These are phyloP conservation scores for Xylariaceae sp. DNA, from an alignment of 2,329 filamentous ascomycete species.

Conservation along the genomic window DNA sequence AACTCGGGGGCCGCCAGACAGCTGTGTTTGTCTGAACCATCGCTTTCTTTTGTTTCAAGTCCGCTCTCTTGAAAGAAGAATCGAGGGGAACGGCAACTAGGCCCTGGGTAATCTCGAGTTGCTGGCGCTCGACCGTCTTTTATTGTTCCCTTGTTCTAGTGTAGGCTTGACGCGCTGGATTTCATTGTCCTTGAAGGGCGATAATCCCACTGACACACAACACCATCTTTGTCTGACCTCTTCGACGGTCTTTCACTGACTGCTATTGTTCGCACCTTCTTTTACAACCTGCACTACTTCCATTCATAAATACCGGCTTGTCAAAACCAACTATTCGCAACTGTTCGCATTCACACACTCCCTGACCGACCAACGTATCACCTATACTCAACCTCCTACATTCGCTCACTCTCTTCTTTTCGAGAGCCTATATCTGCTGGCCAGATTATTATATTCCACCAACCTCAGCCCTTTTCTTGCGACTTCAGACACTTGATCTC, in stretches of 20 bases:
- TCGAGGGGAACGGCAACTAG: neutral
- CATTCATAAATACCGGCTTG: conserved; percentile 26
- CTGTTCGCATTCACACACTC: neutral
- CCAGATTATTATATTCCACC: conserved; percentile 23
- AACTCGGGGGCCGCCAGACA: conserved; percentile 9
- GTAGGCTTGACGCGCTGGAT: conserved; percentile 2
- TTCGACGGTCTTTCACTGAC: conserved; percentile 12
- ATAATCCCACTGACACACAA: conserved; percentile 19
- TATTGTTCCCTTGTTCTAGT: conserved; percentile 23
- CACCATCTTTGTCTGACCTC: neutral
- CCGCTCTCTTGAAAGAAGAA: neutral
- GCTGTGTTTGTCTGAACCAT: conserved; percentile 3
- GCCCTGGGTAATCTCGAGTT: conserved; percentile 23
- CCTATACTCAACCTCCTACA: conserved; percentile 8
- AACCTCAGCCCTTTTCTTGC: neutral
- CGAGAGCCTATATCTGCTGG: conserved; percentile 28
- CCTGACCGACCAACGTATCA: neutral
- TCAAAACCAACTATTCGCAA: conserved; percentile 9
- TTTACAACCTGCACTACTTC: conserved; percentile 19
- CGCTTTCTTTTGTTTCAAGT: conserved; percentile 19
- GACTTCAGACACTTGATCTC: conserved; percentile 18
- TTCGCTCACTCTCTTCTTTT: conserved; percentile 17
- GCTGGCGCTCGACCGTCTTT: conserved; percentile 22
- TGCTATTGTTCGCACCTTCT: conserved; percentile 21
- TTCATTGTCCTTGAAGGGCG: conserved; percentile 29